These are phyloP conservation scores for Euptelea pleiosperma DNA, from an alignment of 164 flowering plant species.

Conservation along the genomic window DNA sequence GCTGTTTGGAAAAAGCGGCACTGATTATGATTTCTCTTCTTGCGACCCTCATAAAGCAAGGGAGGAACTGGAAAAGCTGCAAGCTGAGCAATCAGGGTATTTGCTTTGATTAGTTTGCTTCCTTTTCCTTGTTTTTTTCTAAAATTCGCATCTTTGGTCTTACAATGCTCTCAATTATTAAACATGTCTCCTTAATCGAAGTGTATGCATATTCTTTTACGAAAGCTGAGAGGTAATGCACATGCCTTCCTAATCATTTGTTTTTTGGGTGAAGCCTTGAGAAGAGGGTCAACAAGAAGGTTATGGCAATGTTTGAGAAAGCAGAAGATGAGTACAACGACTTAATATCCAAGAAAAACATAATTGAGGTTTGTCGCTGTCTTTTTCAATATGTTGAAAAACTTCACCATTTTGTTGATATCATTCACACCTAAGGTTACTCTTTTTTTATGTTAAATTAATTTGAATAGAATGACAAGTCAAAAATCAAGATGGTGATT, in stretches of 20 bases:
- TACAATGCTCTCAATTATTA: too few relatives aligned
- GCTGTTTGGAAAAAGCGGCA: constrained; percentile 83
- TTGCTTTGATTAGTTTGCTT: not conserved
- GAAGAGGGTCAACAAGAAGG: constrained; percentile 98
- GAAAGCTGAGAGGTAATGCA: not conserved
- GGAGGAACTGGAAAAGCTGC: constrained; percentile 71
- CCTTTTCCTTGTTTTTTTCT: not conserved
- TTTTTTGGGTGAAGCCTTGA: constrained; percentile 58
- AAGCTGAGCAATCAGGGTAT: constrained; percentile 84
- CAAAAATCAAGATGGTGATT: constrained; percentile 87
- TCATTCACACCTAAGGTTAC: not conserved
- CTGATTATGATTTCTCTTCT: constrained; percentile 87
- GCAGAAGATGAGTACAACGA: constrained; percentile 97
- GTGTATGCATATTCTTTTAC: not conserved
- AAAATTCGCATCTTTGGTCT: not conserved
- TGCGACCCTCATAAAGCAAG: constrained; percentile 75
- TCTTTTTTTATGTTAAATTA: not conserved
- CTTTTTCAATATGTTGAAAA: constrained; percentile 2
- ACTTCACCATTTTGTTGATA: not conserved
- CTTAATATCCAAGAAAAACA: constrained; percentile 85
- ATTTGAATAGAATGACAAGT: constrained; percentile 76
- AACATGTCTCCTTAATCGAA: too few relatives aligned
- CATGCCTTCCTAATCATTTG: not conserved
- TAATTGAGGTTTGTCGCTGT: constrained; percentile 67
- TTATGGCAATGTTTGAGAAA: constrained; percentile 99